These are phyloP conservation scores for Aspergillus clavatus DNA, from an alignment of 2,329 filamentous ascomycete species.

Conservation along the genomic window DNA sequence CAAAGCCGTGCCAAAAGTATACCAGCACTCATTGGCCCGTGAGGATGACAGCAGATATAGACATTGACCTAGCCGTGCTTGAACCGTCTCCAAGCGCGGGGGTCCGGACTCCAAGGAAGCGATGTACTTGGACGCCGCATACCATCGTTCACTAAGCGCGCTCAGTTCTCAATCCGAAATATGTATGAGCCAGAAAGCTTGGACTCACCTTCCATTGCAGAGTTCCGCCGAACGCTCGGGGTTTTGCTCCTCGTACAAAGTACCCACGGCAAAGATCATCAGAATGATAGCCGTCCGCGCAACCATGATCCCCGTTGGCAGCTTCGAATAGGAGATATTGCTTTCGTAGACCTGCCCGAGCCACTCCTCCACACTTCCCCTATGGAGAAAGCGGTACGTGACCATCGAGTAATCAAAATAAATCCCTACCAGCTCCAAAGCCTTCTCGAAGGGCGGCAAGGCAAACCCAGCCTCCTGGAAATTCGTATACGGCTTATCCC, in stretches of 20 bases:
- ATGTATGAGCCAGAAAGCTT: neutral
- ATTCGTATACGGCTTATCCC: constrained; percentile 47
- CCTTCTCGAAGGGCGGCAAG: constrained; percentile 38
- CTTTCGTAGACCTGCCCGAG: constrained; percentile 37
- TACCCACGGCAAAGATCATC: constrained; percentile 47
- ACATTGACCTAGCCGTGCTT: constrained; percentile 54
- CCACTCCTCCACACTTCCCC: constrained; percentile 50
- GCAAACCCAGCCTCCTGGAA: constrained; percentile 31
- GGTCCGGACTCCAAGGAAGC: constrained; percentile 47
- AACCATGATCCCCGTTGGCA: constrained; percentile 40
- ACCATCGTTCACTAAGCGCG: constrained; percentile 33
- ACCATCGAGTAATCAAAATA: constrained; percentile 60
- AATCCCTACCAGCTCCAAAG: constrained; percentile 45
- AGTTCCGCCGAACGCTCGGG: constrained; percentile 22
- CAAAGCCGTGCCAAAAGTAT: constrained; percentile 53
- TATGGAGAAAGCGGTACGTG: constrained; percentile 56
- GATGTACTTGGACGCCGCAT: constrained; percentile 35
- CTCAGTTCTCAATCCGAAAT: neutral
- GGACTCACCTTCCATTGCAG: constrained; percentile 26
- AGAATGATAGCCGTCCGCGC: constrained; percentile 47
- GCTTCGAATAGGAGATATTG: constrained; percentile 33
- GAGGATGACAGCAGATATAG: constrained; percentile 57
- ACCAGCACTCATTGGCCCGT: constrained; percentile 58
- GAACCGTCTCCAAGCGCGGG: constrained; percentile 53
- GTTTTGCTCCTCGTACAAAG: constrained; percentile 43